These are phyloP conservation scores for Hanseniaspora thailandica DNA, from an alignment of 805 yeast species.

Conservation along the genomic window DNA sequence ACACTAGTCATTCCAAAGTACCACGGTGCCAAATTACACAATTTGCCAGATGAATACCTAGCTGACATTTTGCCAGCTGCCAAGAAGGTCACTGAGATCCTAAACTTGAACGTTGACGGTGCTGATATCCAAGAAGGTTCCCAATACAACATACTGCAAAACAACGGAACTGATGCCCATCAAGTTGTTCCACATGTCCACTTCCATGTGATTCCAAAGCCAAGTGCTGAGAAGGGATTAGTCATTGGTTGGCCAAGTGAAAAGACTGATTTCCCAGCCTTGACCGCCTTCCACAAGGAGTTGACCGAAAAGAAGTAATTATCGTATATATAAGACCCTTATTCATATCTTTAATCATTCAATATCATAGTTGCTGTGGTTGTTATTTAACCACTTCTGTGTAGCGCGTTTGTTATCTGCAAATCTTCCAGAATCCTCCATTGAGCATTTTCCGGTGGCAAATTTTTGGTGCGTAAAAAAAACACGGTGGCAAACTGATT, in stretches of 20 bases:
- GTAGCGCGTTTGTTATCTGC: neutral
- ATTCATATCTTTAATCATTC: neutral
- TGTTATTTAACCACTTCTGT: neutral
- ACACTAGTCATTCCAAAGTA: slow-evolving; percentile 80
- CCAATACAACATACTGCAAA: slow-evolving; percentile 83
- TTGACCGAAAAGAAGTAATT: slow-evolving; percentile 33
- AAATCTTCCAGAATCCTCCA: neutral
- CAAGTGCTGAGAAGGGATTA: slow-evolving; percentile 59
- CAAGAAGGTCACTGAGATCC: slow-evolving; percentile 67
- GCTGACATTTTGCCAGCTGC: slow-evolving; percentile 79
- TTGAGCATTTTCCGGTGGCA: neutral
- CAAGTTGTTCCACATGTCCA: slow-evolving; percentile 94
- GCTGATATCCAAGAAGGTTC: slow-evolving; percentile 47
- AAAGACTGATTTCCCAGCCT: slow-evolving; percentile 59
- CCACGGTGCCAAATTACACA: slow-evolving; percentile 88
- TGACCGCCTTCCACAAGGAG: slow-evolving; percentile 56
- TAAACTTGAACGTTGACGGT: slow-evolving; percentile 53
- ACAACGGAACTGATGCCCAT: slow-evolving; percentile 90
- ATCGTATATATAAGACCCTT: neutral
- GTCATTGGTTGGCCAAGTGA: slow-evolving; percentile 92
- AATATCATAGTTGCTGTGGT: neutral
- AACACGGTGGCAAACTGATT: neutral
- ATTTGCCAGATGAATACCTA: slow-evolving; percentile 82
- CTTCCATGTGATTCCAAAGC: slow-evolving; percentile 91
- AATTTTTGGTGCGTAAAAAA: neutral